Evolutionary conservation across 129 eudicot genomes (phyloP), one percentile per base, ranked within the genome.

Genomic region (Saussurea involucrata): DNA sequence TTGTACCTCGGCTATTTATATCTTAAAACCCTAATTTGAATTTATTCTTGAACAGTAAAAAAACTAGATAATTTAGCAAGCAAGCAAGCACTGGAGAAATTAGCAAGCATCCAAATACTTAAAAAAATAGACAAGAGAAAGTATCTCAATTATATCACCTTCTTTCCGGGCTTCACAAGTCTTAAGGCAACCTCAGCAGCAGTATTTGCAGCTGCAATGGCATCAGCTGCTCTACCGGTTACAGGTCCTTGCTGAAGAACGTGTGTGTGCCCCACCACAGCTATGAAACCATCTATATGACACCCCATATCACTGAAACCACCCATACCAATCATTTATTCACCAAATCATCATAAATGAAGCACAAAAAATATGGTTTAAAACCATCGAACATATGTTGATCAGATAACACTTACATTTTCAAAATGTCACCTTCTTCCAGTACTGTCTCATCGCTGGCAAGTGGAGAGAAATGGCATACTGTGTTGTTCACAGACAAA

Each of bases 141-240:
- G 63, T 66, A 36, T 33, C 24, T 66, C 21, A 57, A 17, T 21
- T 58, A 40, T 27, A n/a, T 61, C 89, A 95, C 98, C 98, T 89
- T 95, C 63, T 87, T 95, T 68, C 99, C 99, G 25, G 97, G 99
- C 79, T 95, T 89, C 65, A 95, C 92, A 71, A 95, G 99, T 79
- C 99, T 88, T 77, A 95, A 72, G 46, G 99, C 99, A 80, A 95
- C 97, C 78, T 95, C 99, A 55, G 99, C 97, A 53, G 99, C 99
- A 42, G 97, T 95, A 83, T 92, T 95, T 24, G 97, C 97, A 6
- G 99, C 99, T 18, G 91, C 91, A 85, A 95, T 87, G 27, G 79
- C 97, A 83, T 95, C 96, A 42, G 99, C 97, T 71, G 87, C 88
- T 65, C 90, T 78, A 15, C 97, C 99, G 1, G 99, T 95, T 17